Conservation (phyloP, 441 rosid species). For the Erysimum cheiri region DNA sequence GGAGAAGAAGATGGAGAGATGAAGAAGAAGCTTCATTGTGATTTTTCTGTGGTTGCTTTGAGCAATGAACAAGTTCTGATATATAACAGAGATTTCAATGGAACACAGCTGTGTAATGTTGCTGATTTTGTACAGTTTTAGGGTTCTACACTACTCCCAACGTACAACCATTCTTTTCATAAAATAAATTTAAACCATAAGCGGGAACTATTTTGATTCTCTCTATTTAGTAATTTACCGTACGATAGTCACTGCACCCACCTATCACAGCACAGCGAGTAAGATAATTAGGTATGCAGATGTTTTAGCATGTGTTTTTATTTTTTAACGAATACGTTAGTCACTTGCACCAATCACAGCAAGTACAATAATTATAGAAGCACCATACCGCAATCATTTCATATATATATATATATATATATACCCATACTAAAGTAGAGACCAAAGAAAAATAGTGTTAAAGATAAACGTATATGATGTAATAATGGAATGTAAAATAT, state of each 20-base stretch:
- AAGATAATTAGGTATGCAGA: neutral
- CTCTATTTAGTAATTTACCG: neutral
- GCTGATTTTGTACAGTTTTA: constrained; percentile 4
- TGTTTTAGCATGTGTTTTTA: neutral
- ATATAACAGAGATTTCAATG: constrained; percentile 33
- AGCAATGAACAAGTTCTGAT: neutral
- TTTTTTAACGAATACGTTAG: neutral
- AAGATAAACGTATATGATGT: neutral
- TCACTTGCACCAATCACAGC: neutral
- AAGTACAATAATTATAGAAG: neutral
- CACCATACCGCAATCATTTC: constrained; percentile 11
- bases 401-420: no score
- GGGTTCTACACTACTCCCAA: constrained; percentile 31
- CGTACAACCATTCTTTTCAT: constrained; percentile 26
- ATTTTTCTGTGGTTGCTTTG: neutral
- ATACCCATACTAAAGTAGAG: neutral
- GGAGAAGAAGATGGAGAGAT: constrained; percentile 35
- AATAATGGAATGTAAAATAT: constrained; percentile 4
- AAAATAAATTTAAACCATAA: neutral
- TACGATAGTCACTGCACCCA: neutral
- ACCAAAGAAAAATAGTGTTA: neutral
- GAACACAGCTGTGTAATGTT: constrained; percentile 39
- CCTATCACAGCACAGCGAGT: neutral
- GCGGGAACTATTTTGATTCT: neutral
- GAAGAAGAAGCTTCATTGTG: constrained; percentile 40